Evolutionary conservation across 352 stramenopile genomes (phyloP), one percentile per base, ranked within the genome.

Genomic region (Phytophthora citricola): DNA sequence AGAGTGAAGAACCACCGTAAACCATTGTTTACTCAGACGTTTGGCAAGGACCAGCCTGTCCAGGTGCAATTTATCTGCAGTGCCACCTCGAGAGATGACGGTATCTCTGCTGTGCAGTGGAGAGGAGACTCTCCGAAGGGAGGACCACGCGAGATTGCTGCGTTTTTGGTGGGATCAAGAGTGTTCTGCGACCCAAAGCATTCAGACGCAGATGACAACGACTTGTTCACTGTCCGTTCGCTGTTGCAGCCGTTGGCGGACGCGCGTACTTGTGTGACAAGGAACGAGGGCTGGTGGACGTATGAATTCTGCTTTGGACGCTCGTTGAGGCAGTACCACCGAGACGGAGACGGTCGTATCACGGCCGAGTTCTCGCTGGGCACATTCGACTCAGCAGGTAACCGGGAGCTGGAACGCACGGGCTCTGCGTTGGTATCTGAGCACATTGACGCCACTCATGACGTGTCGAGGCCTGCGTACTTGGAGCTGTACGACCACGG

Each of bases 221-320:
- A 86, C 27, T 55, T 77, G 20, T 77, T 87, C 43, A 81, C 79
- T 0, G 82, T 93, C 11, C 65, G 56, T 3, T 83, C 73, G 44
- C 59, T 93, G 49, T 58, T 93, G 45, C 69, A 75, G 44, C 85
- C 87, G 1, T 49, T 92, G 26, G 62, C 66, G 7, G 74, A 81
- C 29, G 47, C 69, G 2, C 70, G 73, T 20, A 89, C 81, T 41
- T 95, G 87, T 60, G 67, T 93, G 22, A 93, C 89, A 54, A 73
- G 85, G 17, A 93, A 87, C 36, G 87, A 95, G 73, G 85, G 87
- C 15, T 92, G 84, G 84, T 92, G 84, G 87, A 92, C 87, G 8
- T 93, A 93, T 62, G 85, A 95, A 64, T 87, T 93, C 51, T 95
- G 87, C 60, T 89, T 95, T 51, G 85, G 84, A 29, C 67, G 77